Evolutionary conservation across 2,329 filamentous ascomycete genomes (phyloP).

Genomic region (Penicillium freii): DNA sequence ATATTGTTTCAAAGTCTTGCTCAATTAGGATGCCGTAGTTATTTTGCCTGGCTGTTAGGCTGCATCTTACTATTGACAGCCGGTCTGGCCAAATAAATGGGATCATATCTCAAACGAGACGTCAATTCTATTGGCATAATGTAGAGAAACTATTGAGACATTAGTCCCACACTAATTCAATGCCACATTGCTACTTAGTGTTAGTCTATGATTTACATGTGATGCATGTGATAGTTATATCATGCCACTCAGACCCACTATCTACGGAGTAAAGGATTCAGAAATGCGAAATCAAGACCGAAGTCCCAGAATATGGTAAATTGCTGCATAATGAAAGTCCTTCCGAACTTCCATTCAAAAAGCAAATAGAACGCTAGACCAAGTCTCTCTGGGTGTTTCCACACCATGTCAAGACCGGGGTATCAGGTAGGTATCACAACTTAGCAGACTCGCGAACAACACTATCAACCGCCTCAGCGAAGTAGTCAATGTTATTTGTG

Average conservation of each 20-base stretch:
- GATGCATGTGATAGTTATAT: background rate
- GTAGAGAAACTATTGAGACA: too few species aligned
- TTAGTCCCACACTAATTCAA: too few species aligned
- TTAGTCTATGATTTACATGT: background rate
- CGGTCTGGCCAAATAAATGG: too few species aligned
- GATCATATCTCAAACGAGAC: too few species aligned
- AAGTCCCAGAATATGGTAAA: background rate
- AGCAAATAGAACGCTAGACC: conserved; percentile 9
- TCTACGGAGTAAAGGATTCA: background rate
- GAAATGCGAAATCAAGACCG: background rate
- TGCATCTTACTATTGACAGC: background rate
- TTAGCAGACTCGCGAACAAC: conserved; percentile 58
- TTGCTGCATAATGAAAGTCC: background rate
- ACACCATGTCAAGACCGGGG: background rate
- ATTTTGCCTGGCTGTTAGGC: background rate
- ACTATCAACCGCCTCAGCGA: conserved; percentile 83
- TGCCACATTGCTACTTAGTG: background rate
- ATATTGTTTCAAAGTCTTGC: background rate
- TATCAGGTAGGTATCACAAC: conserved; percentile 7
- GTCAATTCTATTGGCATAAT: too few species aligned
- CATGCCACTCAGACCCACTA: background rate
- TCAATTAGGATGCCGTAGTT: background rate
- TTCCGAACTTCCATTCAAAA: conserved; percentile 2
- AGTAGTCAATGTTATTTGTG: conserved; percentile 85
- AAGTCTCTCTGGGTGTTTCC: background rate